These are phyloP conservation scores for Megacollybia marginata DNA, from an alignment of 768 basidiomycete species.

Conservation along the genomic window DNA sequence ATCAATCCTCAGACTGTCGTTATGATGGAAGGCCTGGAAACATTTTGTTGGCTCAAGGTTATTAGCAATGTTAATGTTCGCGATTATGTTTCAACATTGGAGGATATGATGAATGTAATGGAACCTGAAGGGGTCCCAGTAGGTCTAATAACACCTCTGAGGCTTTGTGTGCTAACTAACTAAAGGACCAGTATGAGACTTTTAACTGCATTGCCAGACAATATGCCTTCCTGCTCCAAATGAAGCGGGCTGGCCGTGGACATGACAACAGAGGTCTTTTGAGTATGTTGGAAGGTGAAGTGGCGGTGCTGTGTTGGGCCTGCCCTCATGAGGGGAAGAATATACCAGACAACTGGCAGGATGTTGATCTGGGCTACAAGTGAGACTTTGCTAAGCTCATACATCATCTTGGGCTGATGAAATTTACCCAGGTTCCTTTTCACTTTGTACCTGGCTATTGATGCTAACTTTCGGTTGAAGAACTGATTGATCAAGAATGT, in stretches of 20 bases:
- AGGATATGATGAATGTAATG: background rate
- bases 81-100: constrained; percentile 2
- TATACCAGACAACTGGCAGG: constrained; percentile 9
- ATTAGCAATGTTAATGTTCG: constrained; percentile 4
- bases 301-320: constrained; percentile 5
- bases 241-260: constrained; percentile 7
- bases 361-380: background rate
- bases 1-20: constrained; percentile 2
- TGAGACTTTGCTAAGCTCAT: too few relatives aligned
- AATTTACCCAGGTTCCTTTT: background rate
- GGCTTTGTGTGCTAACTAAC: too few relatives aligned
- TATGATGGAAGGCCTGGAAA: background rate
- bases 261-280: background rate
- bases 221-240: constrained; percentile 1
- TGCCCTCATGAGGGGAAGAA: constrained; percentile 9
- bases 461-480: background rate
- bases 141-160: too few relatives aligned
- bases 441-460: background rate
- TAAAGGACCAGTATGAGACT: background rate
- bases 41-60: background rate
- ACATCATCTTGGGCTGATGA: too few relatives aligned
- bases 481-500: background rate
- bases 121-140: background rate
- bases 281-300: constrained; percentile 1
- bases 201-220: constrained; percentile 6